Conservation (phyloP, 1,139 yeast genomes). For the Sugiyamaella novakii region DNA sequence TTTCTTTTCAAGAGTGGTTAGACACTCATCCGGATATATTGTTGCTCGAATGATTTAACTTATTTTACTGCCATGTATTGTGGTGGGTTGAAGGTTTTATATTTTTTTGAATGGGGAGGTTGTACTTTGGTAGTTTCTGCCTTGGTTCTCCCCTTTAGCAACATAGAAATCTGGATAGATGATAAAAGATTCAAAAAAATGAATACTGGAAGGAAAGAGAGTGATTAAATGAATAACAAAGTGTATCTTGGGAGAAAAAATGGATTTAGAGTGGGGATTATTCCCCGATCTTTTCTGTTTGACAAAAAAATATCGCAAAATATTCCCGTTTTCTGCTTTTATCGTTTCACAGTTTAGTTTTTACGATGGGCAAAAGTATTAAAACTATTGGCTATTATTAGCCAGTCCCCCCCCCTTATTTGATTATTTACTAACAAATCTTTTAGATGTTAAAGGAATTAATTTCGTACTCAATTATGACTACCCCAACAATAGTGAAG, state of each 20-base stretch:
- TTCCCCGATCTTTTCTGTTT: neutral
- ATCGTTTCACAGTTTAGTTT: constrained; percentile 17
- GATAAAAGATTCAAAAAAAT: constrained; percentile 1
- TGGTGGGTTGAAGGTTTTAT: neutral
- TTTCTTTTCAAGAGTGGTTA: too few relatives aligned
- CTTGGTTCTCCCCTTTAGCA: constrained; percentile 1
- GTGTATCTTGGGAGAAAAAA: constrained; percentile 14
- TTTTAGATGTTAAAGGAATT: constrained; percentile 92
- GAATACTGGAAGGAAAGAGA: constrained; percentile 7
- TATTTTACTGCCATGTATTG: neutral
- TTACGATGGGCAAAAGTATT: constrained; percentile 13
- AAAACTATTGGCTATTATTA: neutral
- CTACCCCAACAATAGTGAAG: constrained; percentile 98
- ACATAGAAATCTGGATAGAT: constrained; percentile 3
- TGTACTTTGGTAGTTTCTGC: neutral
- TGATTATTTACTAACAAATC: constrained; percentile 25
- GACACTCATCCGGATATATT: constrained; percentile 7
- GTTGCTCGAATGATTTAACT: constrained; percentile 3
- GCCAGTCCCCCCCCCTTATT: constrained; percentile 3
- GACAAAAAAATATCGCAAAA: constrained; percentile 5
- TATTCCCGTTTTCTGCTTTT: constrained; percentile 18
- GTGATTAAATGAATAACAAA: constrained; percentile 11
- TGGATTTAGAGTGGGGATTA: neutral
- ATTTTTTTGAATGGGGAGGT: too few relatives aligned
- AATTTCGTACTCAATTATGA: constrained; percentile 91